Percentiles rank a stretch among this genome's conserved stretches.
Conservation (phyloP, 2,329 filamentous ascomycete species). For the Fusarium graminum region DNA sequence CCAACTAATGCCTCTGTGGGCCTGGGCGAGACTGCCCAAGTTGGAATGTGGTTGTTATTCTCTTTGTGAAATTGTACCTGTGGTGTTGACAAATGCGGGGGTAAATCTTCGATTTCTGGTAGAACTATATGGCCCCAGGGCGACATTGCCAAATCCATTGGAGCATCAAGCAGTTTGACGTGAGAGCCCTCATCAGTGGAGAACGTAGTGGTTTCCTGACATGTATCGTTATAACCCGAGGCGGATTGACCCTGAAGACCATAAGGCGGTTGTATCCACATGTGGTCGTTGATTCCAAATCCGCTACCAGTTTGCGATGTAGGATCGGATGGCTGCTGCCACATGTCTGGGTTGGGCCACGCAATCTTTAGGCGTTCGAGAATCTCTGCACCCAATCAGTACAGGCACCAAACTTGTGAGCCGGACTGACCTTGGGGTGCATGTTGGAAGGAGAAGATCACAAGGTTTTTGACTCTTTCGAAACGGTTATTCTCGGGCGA, state of each 20-base stretch:
- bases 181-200: neutral
- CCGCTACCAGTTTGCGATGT: constrained; percentile 49
- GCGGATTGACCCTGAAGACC: neutral
- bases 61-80: constrained; percentile 63
- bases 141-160: neutral
- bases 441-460: constrained; percentile 87
- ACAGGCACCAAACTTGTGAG: fast-evolving
- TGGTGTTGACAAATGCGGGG: constrained; percentile 53
- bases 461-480: constrained; percentile 77
- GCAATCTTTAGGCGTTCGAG: constrained; percentile 80
- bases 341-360: constrained; percentile 82
- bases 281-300: constrained; percentile 56
- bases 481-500: constrained; percentile 64
- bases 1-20: constrained; percentile 26
- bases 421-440: constrained; percentile 75
- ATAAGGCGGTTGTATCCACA: neutral
- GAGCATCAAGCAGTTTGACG: neutral
- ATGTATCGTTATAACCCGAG: neutral
- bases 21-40: constrained; percentile 27
- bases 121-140: neutral
- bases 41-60: constrained; percentile 48
- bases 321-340: constrained; percentile 55
- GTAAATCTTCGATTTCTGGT: constrained; percentile 1
- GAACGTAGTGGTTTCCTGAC: neutral
- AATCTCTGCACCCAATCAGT: constrained; percentile 62